phyloP scores from a whole-genome alignment of 768 basidiomycete genomes.

The Neoboletus brunneissimus region DNA sequence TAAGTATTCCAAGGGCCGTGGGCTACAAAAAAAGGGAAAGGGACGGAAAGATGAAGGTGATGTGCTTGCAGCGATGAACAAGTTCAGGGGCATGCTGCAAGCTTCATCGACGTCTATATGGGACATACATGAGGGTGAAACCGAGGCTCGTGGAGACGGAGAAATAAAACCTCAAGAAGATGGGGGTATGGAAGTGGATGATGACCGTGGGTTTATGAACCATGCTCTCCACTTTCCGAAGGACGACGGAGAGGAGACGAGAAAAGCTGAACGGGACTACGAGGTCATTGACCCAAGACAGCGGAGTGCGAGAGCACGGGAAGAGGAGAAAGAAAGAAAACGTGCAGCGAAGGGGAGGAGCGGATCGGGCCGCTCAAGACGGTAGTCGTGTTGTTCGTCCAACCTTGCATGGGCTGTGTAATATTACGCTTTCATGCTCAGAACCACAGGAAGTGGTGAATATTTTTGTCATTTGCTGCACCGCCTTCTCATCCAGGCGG shows the following conservation, averaged over 20 bases:
- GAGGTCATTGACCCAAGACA: constrained; percentile 86
- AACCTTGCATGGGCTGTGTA: background rate
- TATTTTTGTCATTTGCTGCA: background rate
- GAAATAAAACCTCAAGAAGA: constrained; percentile 32
- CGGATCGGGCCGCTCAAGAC: constrained; percentile 18
- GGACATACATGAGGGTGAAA: constrained; percentile 25
- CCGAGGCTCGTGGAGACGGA: constrained; percentile 10
- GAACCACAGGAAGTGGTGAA: constrained; percentile 4
- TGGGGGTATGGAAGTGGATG: constrained; percentile 69
- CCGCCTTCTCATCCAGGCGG: background rate
- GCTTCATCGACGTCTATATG: constrained; percentile 32
- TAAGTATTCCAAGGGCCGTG: constrained; percentile 70
- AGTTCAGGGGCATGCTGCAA: constrained; percentile 71
- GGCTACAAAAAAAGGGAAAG: constrained; percentile 53
- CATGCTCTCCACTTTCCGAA: constrained; percentile 77
- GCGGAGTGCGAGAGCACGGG: constrained; percentile 67
- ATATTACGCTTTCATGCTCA: background rate
- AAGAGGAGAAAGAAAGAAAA: constrained; percentile 75
- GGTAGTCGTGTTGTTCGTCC: constrained; percentile 14
- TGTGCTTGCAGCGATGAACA: constrained; percentile 63
- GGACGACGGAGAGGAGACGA: constrained; percentile 69
- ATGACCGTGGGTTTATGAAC: constrained; percentile 69
- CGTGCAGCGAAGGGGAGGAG: constrained; percentile 28
- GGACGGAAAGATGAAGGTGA: constrained; percentile 70
- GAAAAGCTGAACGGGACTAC: constrained; percentile 80